Evolutionary conservation across 2,329 filamentous ascomycete genomes (phyloP).

Genomic region (Mollisia scopiformis): DNA sequence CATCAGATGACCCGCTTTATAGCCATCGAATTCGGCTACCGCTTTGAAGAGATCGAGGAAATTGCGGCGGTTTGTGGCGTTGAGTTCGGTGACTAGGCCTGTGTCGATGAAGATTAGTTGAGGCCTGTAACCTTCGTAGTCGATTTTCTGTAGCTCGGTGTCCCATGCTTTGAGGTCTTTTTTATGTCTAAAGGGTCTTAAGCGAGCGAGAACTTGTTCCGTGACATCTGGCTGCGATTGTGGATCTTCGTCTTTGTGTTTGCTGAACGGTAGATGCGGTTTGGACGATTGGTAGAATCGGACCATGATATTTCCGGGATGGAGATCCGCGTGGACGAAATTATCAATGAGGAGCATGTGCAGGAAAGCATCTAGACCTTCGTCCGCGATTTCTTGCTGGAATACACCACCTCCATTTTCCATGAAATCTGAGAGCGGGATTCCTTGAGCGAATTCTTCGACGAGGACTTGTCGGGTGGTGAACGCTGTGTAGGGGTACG

Average conservation of each 20-base stretch:
- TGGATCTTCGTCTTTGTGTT: slow-evolving; percentile 38
- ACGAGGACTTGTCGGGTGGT: slow-evolving; percentile 91
- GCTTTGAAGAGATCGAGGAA: slow-evolving; percentile 96
- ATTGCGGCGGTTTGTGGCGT: slow-evolving; percentile 81
- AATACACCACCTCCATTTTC: slow-evolving; percentile 91
- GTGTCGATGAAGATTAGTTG: slow-evolving; percentile 98
- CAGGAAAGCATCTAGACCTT: slow-evolving; percentile 93
- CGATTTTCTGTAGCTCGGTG: slow-evolving; percentile 73
- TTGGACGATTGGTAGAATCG: slow-evolving; percentile 88
- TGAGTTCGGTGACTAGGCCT: slow-evolving; percentile 91
- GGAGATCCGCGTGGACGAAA: slow-evolving; percentile 94
- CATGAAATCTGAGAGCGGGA: slow-evolving; percentile 87
- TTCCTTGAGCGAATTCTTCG: slow-evolving; percentile 94
- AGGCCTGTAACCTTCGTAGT: slow-evolving; percentile 85
- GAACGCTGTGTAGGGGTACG: slow-evolving; percentile 89
- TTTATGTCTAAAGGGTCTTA: slow-evolving; percentile 69
- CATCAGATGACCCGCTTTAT: slow-evolving; percentile 94
- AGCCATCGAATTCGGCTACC: slow-evolving; percentile 95
- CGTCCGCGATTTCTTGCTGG: slow-evolving; percentile 90
- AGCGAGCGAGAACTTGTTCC: slow-evolving; percentile 79
- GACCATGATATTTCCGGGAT: slow-evolving; percentile 99
- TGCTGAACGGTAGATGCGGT: slow-evolving; percentile 62
- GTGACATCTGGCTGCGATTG: slow-evolving; percentile 73
- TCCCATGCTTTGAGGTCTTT: slow-evolving; percentile 73
- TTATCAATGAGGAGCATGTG: slow-evolving; percentile 98